Evolutionary conservation across 345 rosid species (phyloP).

Genomic region (Euphorbia peplus): DNA sequence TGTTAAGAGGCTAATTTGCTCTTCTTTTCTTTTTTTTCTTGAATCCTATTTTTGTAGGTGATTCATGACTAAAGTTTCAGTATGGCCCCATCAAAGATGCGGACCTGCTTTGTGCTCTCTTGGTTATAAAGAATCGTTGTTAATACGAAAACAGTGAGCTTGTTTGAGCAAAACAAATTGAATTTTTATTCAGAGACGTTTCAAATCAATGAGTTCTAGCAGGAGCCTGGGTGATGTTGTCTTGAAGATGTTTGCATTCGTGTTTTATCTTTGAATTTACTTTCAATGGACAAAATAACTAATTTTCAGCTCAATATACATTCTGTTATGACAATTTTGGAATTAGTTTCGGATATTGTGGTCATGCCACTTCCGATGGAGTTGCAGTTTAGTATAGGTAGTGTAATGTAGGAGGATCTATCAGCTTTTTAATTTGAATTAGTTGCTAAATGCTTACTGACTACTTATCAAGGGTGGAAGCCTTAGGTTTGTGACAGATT

Average conservation of each 20-base stretch:
- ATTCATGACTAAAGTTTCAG: conserved; percentile 10
- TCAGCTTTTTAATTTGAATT: background rate
- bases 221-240: background rate
- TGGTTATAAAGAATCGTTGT: background rate
- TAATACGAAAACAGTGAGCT: background rate
- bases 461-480: background rate
- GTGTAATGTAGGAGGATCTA: background rate
- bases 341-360: background rate
- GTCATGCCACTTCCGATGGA: background rate
- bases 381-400: background rate
- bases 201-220: background rate
- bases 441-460: background rate
- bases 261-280: background rate
- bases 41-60: conserved; percentile 11
- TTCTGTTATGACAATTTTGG: too few species aligned
- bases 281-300: background rate
- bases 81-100: conserved; percentile 13
- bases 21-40: background rate
- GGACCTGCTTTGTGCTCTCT: conserved; percentile 2
- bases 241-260: background rate
- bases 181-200: background rate
- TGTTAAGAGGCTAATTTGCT: conserved; percentile 2
- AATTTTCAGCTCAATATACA: background rate
- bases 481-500: background rate
- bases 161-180: background rate